These are phyloP conservation scores for Aspergillus spinulosporus DNA, from an alignment of 2,329 filamentous ascomycete genomes.

Conservation along the genomic window DNA sequence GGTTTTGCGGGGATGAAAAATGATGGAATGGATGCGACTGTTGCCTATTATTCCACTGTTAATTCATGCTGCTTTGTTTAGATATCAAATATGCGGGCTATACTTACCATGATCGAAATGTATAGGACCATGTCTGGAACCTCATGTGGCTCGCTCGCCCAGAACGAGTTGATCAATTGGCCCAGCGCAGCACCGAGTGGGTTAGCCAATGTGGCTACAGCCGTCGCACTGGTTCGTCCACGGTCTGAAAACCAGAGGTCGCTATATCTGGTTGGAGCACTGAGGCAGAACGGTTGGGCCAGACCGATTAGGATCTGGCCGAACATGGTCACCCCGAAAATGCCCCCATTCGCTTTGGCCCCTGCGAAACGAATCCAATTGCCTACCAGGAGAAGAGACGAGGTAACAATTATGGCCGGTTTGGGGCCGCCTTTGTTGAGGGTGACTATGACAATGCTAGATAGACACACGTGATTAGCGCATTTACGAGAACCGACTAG, in stretches of 20 bases:
- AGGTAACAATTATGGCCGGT: conserved; percentile 70
- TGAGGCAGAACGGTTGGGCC: conserved; percentile 87
- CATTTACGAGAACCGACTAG: neutral
- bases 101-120: conserved; percentile 73
- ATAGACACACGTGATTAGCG: neutral
- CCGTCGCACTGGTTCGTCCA: conserved; percentile 84
- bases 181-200: conserved; percentile 86
- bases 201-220: conserved; percentile 80
- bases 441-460: conserved; percentile 66
- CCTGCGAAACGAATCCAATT: conserved; percentile 92
- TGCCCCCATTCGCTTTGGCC: conserved; percentile 57
- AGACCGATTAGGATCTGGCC: conserved; percentile 89
- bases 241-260: conserved; percentile 90
- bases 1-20: conserved; percentile 77
- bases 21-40: conserved; percentile 68
- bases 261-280: conserved; percentile 85
- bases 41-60: conserved; percentile 47
- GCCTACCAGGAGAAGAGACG: conserved; percentile 72
- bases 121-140: conserved; percentile 83
- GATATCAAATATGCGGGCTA: neutral
- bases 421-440: conserved; percentile 77
- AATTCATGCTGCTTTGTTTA: neutral
- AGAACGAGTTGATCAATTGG: conserved; percentile 80
- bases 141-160: conserved; percentile 62
- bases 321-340: conserved; percentile 78